A percentile compares a stretch with the other conserved stretches of the same genome.
phyloP scores from a whole-genome alignment of 352 stramenopile species.

The Thalassiosira livingstoniorum region DNA sequence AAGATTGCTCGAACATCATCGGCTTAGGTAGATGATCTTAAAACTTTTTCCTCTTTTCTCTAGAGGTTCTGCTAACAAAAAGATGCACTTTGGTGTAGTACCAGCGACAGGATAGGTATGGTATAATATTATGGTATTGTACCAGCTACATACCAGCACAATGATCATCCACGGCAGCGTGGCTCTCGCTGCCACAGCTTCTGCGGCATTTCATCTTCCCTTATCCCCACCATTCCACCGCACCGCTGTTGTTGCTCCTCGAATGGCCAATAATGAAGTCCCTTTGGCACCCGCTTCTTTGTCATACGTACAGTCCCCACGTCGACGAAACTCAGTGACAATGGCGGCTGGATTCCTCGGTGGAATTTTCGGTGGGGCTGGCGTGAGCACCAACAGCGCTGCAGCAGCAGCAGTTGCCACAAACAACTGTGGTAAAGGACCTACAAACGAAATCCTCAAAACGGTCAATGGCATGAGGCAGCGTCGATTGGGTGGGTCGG shows the following conservation, averaged over 20 bases:
- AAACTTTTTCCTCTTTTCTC: no score
- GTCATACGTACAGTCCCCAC: constrained; percentile 2
- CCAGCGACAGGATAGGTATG: no score
- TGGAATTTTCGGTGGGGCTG: constrained; percentile 48
- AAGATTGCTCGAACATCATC: no score
- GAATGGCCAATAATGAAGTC: background rate
- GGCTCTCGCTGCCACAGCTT: constrained; percentile 11
- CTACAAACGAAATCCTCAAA: constrained; percentile 80
- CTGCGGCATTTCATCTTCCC: constrained; percentile 4
- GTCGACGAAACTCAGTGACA: constrained; percentile 26
- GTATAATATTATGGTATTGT: constrained; percentile 5
- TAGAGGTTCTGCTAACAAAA: no score
- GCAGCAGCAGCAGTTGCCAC: constrained; percentile 4
- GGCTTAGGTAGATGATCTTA: no score
- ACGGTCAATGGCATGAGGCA: constrained; percentile 81
- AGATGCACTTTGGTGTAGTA: no score
- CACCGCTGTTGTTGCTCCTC: background rate
- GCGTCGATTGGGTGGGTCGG: constrained; percentile 73
- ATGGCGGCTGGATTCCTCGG: constrained; percentile 43
- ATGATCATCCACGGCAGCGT: constrained; percentile 9
- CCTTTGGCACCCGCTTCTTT: background rate
- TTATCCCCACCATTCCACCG: background rate
- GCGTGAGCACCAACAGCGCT: constrained; percentile 5
- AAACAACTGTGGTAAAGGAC: constrained; percentile 42
- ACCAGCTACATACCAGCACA: background rate